These are phyloP conservation scores for Ustilago nuda DNA, from an alignment of 1,284 basidiomycete species.

Conservation along the genomic window DNA sequence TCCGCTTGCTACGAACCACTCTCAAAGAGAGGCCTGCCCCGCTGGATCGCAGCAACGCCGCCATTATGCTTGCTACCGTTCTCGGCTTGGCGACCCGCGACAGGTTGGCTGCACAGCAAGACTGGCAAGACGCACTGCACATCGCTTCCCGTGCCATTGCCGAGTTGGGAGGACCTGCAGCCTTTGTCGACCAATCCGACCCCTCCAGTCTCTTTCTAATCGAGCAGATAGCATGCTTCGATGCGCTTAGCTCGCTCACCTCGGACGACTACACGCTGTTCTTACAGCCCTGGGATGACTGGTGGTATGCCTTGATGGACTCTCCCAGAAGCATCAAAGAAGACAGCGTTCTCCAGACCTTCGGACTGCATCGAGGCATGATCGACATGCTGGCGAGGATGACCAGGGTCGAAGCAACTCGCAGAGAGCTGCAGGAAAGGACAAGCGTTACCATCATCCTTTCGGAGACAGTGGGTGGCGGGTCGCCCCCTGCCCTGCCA, in stretches of 20 bases:
- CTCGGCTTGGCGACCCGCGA: slow-evolving; percentile 43
- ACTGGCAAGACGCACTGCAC: slow-evolving; percentile 45
- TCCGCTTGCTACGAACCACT: slow-evolving; percentile 34
- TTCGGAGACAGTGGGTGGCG: slow-evolving; percentile 32
- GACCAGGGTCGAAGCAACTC: slow-evolving; percentile 44
- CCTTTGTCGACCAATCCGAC: slow-evolving; percentile 40
- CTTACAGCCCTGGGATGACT: slow-evolving; percentile 49
- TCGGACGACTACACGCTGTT: slow-evolving; percentile 48
- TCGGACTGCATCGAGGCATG: slow-evolving; percentile 47
- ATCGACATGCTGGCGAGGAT: slow-evolving; percentile 48
- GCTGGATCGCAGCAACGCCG: slow-evolving; percentile 32
- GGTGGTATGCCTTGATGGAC: slow-evolving; percentile 52
- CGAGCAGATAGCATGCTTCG: slow-evolving; percentile 50
- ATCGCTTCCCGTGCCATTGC: slow-evolving; percentile 44
- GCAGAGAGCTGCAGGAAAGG: slow-evolving; percentile 36
- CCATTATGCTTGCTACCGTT: slow-evolving; percentile 48
- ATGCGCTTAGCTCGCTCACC: slow-evolving; percentile 45
- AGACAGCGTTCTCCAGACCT: slow-evolving; percentile 46
- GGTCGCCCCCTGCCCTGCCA: slow-evolving; percentile 30
- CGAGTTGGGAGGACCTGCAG: slow-evolving; percentile 44
- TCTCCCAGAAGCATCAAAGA: slow-evolving; percentile 41
- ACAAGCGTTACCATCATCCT: slow-evolving; percentile 43
- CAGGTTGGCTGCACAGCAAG: slow-evolving; percentile 42
- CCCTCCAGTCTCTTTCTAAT: slow-evolving; percentile 45
- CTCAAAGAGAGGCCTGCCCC: slow-evolving; percentile 38